Evolutionary conservation across 176 grass and related monocot species (phyloP).

Genomic region (Metroxylon sagu): DNA sequence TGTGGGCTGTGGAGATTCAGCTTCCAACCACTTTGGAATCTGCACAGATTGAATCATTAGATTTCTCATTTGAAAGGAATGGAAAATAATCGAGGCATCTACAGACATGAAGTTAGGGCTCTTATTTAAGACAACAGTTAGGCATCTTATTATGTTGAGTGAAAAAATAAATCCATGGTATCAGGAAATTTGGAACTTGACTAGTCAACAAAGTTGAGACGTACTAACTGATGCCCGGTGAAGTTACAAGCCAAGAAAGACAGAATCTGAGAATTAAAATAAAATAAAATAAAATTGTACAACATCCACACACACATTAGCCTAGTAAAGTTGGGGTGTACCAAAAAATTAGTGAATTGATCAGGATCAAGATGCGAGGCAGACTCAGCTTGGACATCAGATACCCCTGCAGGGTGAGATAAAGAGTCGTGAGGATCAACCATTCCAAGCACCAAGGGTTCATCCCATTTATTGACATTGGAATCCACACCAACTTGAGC

Average conservation of each 20-base stretch:
- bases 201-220: too few relatives aligned
- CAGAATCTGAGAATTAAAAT: neutral
- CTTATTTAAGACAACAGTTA: too few relatives aligned
- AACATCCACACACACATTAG: too few relatives aligned
- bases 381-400: slow-evolving; percentile 21
- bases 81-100: too few relatives aligned
- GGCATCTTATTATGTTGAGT: too few relatives aligned
- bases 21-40: slow-evolving; percentile 23
- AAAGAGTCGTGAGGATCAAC: slow-evolving; percentile 29
- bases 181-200: too few relatives aligned
- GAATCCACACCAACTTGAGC: slow-evolving; percentile 19
- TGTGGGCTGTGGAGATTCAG: slow-evolving; percentile 1
- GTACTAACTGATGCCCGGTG: too few relatives aligned
- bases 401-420: slow-evolving; percentile 19
- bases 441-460: slow-evolving; percentile 23
- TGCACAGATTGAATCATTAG: neutral
- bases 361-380: slow-evolving; percentile 14
- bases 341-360: slow-evolving; percentile 23
- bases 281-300: too few relatives aligned
- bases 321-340: neutral
- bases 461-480: slow-evolving; percentile 22
- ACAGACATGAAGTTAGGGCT: too few relatives aligned
- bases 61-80: neutral
- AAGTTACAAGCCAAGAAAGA: neutral
- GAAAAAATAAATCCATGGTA: too few relatives aligned